Evolutionary conservation across 176 grass and related monocot species (phyloP), one percentile per base, ranked within the genome.

Genomic region (Triticum timopheevii): DNA sequence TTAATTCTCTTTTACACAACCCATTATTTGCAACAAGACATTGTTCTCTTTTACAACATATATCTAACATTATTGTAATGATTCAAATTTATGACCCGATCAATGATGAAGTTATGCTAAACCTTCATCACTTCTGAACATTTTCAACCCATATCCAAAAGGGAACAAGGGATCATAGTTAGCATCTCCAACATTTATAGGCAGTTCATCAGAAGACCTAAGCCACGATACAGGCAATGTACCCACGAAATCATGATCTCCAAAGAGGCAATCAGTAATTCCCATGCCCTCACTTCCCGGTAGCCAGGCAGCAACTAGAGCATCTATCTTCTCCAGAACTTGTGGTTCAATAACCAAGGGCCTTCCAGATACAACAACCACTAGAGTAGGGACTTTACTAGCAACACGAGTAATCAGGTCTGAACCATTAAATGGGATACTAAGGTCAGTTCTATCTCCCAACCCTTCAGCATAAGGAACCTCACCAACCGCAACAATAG

Each of bases 401-500:
- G 92, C 88, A 59, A 98, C 86, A 62, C 36, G 63, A 65, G 61
- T 56, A 58, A 91, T 93, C n/a, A 88, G 82, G 1, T 84, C 44
- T 2, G 91, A 89, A 20, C 92, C 93, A 82, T 87, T 79, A 30
- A 92, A 80, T 13, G 93, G 93, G 77, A 98, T 98, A 39, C 61
- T 70, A 34, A 98, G 93, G 25, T 89, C 80, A 13, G 84, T 89
- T 86, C 90, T 95, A n/a, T 98, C 96, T 28, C 93, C 93, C 13
- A 80, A 80, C 39, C 83, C 66, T 83, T 98, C 92, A 20, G 93
- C 92, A 67, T 95, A 98, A 24, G 93, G 76, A 79, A 80, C 84
- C 89, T 98, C 96, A 3, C 96, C 96, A 35, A 98, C 90, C 30
- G 91, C 93, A 70, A 98, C 84, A 59, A 98, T 50, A 10, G 92